Percentiles rank a stretch among this genome's conserved stretches.
phyloP scores from a whole-genome alignment of 805 yeast genomes.

The Lipomyces orientalis region DNA sequence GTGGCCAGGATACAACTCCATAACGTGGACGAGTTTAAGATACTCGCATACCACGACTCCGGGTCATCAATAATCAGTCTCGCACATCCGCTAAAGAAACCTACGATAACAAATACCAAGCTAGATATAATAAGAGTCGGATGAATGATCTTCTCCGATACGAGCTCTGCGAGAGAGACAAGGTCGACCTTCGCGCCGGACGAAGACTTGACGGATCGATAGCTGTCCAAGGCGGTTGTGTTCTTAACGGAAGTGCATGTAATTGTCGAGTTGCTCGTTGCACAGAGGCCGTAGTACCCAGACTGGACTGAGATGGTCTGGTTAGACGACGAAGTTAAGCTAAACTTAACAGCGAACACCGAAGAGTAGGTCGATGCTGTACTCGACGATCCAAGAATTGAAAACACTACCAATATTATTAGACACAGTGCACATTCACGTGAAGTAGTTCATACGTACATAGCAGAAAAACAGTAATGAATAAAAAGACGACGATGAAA shows the following conservation, averaged over 20 bases:
- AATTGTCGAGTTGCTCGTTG: slow-evolving; percentile 2
- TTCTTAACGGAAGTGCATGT: slow-evolving; percentile 14
- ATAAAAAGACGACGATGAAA: slow-evolving; percentile 17
- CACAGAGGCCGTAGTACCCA: slow-evolving; percentile 35
- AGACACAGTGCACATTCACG: neutral
- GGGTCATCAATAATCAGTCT: neutral
- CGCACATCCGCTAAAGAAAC: slow-evolving; percentile 28
- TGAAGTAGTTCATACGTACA: slow-evolving; percentile 15
- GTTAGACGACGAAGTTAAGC: slow-evolving; percentile 11
- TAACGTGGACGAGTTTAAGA: slow-evolving; percentile 12
- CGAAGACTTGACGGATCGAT: slow-evolving; percentile 12
- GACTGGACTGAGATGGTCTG: slow-evolving; percentile 22
- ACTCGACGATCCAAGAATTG: slow-evolving; percentile 31
- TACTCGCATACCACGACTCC: slow-evolving; percentile 17
- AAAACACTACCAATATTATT: neutral
- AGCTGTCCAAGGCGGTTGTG: slow-evolving; percentile 13
- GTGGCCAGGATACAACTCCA: slow-evolving; percentile 28
- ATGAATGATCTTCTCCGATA: slow-evolving; percentile 44
- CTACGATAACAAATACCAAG: slow-evolving; percentile 44
- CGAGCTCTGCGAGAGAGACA: slow-evolving; percentile 28
- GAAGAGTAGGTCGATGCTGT: slow-evolving; percentile 26
- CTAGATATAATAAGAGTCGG: slow-evolving; percentile 52
- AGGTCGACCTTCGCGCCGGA: slow-evolving; percentile 29
- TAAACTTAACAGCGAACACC: slow-evolving; percentile 30
- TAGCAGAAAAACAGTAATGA: slow-evolving; percentile 26